A percentile compares a stretch with the other conserved stretches of the same genome.
Conservation (phyloP, 1,139 yeast genomes). For the Kodamaea ohmeri region DNA sequence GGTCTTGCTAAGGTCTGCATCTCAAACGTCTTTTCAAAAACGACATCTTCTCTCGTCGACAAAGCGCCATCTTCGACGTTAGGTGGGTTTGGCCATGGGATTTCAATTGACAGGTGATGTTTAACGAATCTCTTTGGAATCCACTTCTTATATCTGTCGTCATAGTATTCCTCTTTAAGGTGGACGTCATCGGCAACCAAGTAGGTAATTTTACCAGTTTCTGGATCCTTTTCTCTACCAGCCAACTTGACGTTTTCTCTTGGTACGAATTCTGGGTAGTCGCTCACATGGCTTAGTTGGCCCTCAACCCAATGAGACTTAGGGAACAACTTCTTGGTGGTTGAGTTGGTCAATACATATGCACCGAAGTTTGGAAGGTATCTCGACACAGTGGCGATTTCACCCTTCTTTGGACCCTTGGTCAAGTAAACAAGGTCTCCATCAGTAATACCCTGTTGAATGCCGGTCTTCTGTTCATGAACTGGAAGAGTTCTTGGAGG, state of each 20-base stretch:
- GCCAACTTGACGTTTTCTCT: conserved; percentile 54
- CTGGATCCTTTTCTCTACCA: conserved; percentile 67
- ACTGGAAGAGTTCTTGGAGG: conserved; percentile 17
- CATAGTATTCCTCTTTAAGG: conserved; percentile 67
- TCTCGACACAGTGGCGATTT: conserved; percentile 51
- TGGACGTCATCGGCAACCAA: conserved; percentile 78
- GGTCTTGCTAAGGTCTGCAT: conserved; percentile 64
- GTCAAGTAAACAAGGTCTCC: conserved; percentile 53
- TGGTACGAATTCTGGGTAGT: conserved; percentile 59
- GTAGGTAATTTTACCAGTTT: conserved; percentile 53
- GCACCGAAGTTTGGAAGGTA: conserved; percentile 33
- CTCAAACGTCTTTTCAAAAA: conserved; percentile 71
- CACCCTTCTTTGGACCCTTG: conserved; percentile 70
- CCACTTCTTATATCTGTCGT: conserved; percentile 68
- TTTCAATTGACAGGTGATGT: conserved; percentile 61
- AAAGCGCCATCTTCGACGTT: conserved; percentile 57
- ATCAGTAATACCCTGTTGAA: conserved; percentile 36
- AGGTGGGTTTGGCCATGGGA: conserved; percentile 92
- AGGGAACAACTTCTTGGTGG: conserved; percentile 48
- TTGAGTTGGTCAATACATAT: conserved; percentile 35
- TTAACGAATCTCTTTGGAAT: conserved; percentile 76
- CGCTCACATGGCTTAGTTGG: conserved; percentile 69
- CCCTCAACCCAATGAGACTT: conserved; percentile 71
- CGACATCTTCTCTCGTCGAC: conserved; percentile 58
- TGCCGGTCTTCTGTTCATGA: conserved; percentile 31